Percentiles rank a stretch among this genome's conserved stretches.
These are phyloP conservation scores for Fraxinus xanthoxyloides DNA, from an alignment of 305 asterid species.

Conservation along the genomic window DNA sequence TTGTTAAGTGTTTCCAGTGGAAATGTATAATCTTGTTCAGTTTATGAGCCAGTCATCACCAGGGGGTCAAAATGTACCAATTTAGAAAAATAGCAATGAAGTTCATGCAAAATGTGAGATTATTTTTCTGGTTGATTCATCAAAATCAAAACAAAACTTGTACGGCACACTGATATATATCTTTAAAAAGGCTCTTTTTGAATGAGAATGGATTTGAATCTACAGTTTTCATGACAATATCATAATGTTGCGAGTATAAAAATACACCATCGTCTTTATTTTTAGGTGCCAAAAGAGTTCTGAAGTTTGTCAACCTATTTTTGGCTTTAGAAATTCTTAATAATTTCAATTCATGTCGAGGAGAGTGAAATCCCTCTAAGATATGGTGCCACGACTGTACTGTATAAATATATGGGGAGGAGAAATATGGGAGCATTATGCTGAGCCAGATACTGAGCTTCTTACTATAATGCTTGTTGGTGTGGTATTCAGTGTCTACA, in stretches of 20 bases:
- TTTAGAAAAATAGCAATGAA: not conserved
- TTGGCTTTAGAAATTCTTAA: not conserved
- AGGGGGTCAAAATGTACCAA: not conserved
- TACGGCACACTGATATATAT: not conserved
- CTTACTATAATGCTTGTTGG: not conserved
- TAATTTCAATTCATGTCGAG: not conserved
- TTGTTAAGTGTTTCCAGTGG: not conserved
- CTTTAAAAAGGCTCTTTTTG: not conserved
- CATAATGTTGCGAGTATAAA: not conserved
- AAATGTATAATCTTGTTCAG: not conserved
- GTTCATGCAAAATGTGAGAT: not conserved
- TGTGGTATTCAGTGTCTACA: not conserved
- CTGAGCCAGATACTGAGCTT: not conserved
- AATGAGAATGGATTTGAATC: not conserved
- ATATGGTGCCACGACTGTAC: not conserved
- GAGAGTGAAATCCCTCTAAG: not conserved
- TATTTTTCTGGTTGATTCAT: constrained; percentile 1
- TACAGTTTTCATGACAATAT: not conserved
- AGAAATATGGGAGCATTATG: not conserved
- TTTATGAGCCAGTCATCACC: not conserved
- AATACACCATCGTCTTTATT: not conserved
- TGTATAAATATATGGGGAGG: not conserved
- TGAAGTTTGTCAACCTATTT: not conserved
- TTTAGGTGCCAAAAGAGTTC: not conserved
- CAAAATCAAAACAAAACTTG: not conserved